Base-by-base conservation (phyloP, 2,329 filamentous ascomycete genomes). In the Incumbomyces delicatus region DNA sequence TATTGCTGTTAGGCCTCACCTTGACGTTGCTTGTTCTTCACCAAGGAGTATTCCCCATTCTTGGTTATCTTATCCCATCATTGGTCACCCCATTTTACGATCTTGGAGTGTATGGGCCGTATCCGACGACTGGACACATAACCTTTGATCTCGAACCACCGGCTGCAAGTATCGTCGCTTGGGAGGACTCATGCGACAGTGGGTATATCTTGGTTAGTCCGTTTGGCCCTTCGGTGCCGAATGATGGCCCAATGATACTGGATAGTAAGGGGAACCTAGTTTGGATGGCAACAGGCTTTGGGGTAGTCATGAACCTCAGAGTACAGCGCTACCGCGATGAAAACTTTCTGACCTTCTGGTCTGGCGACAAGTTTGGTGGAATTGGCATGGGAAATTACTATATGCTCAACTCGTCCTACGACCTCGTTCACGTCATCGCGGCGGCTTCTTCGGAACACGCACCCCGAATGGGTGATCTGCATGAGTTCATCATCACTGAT, bases 201-300 rank as follows among this genome's bases (percentile, higher is more conserved):
- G 65, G 53, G 17, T 70, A 64, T 48, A 65, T 61, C 1, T 61
- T 74, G 16, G 53, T 73, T 11, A 90, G 86, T 0, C 87, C 89
- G 0, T 88, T 94, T 65, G 89, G 90, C 6, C 87, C 89, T 0
- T 96, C 90, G 0, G 85, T 96, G 10, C 92, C 92, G 8, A 86
- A 87, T 89, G 95, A 44, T 87, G 84, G 7, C 88, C 88, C 4
- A 84, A 87, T 2, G 78, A 83, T 1, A 88, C 87, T 1, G 73
- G 87, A 35, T 47, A 56, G 18, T 80, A 72, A 7, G 66, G 68
- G 48, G 66, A 68, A 51, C 76, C 76, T 47, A 78, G 74, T 46
- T 6, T 74, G 71, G 71, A 70, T 66, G 39, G 61, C 59, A 27
- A 34, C 47, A 2, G 53, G 59, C 32, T 63, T 63, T 36, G 54